Conservation (phyloP, 129 eudicot species). For the Flaveria trinervia region DNA sequence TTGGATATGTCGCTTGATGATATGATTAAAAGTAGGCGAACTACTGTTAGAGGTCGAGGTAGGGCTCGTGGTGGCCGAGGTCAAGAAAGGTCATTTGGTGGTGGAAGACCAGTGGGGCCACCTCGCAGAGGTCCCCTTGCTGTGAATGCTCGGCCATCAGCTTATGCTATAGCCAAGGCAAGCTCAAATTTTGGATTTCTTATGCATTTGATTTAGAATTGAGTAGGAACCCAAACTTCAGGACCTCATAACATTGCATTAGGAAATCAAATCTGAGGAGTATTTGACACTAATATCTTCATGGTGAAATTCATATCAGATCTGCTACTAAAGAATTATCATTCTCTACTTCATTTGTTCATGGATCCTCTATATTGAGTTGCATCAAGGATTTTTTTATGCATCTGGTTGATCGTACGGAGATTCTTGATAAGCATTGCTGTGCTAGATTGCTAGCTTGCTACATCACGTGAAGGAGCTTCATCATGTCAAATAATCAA, state of each 20-base stretch:
- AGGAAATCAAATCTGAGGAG: conserved; percentile 36
- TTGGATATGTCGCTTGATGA: conserved; percentile 78
- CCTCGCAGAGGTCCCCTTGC: conserved; percentile 69
- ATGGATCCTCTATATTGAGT: conserved; percentile 35
- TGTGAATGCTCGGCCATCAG: conserved; percentile 67
- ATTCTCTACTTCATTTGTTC: conserved; percentile 22
- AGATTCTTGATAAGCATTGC: conserved; percentile 43
- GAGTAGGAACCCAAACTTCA: conserved; percentile 40
- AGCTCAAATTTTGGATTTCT: conserved; percentile 79
- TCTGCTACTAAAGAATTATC: conserved; percentile 35
- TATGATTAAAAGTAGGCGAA: conserved; percentile 70
- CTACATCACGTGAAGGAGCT: conserved; percentile 51
- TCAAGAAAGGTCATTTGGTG: conserved; percentile 16
- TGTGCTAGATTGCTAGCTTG: conserved; percentile 37
- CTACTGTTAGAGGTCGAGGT: conserved; percentile 59
- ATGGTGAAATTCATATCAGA: conserved; percentile 51
- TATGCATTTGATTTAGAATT: conserved; percentile 57
- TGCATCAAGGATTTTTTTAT: conserved; percentile 34
- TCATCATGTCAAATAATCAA: conserved; percentile 39
- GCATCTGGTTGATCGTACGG: conserved; percentile 41
- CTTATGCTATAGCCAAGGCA: conserved; percentile 91
- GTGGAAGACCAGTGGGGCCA: conserved; percentile 48
- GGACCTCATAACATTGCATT: conserved; percentile 40
- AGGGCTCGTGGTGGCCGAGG: conserved; percentile 67
- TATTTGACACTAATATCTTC: conserved; percentile 39